Percentiles rank a stretch among this genome's conserved stretches.
Evolutionary conservation across 129 eudicot genomes (phyloP).

Genomic region (Sambucus nigra): DNA sequence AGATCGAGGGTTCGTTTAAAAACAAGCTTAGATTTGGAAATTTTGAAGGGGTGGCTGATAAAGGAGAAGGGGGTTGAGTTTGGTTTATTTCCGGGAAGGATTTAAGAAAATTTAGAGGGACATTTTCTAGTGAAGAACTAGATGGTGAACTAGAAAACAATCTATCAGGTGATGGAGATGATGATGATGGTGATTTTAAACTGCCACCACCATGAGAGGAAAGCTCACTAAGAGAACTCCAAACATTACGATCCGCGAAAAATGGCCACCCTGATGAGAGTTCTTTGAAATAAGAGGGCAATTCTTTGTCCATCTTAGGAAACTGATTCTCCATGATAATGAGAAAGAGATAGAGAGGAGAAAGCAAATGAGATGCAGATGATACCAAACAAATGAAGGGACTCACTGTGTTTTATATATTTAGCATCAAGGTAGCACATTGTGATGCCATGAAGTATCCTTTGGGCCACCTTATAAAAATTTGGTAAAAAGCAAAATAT

Average conservation of each 20-base stretch:
- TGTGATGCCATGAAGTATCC: conserved; percentile 4
- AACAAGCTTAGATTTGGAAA: conserved; percentile 29
- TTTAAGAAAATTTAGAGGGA: conserved; percentile 43
- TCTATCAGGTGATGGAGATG: conserved; percentile 15
- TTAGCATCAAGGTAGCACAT: conserved; percentile 1
- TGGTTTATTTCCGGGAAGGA: conserved; percentile 15
- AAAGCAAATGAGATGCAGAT: conserved; percentile 7
- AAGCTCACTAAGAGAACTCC: conserved; percentile 8
- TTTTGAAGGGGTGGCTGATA: conserved; percentile 4
- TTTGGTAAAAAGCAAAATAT: too few relatives aligned
- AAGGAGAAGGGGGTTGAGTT: not conserved
- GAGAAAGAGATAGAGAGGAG: conserved; percentile 8
- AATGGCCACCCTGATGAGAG: conserved; percentile 16
- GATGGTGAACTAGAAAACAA: conserved; percentile 10
- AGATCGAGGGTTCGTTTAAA: conserved; percentile 20
- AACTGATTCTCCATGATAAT: conserved; percentile 39
- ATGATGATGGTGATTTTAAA: not conserved
- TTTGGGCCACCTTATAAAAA: not conserved
- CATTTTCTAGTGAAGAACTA: conserved; percentile 7
- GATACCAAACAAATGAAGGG: conserved; percentile 4
- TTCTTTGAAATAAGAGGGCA: conserved; percentile 25
- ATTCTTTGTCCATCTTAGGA: conserved; percentile 24
- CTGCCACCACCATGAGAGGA: not conserved
- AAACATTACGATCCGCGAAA: conserved; percentile 11
- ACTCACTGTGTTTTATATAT: conserved; percentile 12